phyloP scores from a whole-genome alignment of 2,329 filamentous ascomycete genomes.

The Fusarium coicis region DNA sequence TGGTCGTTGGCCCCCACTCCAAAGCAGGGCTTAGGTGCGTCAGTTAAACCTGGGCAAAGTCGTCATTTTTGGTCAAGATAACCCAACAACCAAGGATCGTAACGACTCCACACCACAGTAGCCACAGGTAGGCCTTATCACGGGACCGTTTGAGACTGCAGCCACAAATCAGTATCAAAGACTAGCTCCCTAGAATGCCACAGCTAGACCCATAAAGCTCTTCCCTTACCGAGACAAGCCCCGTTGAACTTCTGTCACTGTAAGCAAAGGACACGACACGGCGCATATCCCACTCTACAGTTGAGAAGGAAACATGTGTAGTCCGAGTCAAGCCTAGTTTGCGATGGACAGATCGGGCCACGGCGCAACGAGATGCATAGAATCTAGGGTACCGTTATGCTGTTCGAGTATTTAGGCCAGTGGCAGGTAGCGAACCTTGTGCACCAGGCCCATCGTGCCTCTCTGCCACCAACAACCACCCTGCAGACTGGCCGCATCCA shows the following conservation, averaged over 20 bases:
- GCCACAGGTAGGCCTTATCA: conserved; percentile 40
- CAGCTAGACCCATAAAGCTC: not conserved
- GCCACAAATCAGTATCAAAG: not conserved
- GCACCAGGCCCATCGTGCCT: conserved; percentile 7
- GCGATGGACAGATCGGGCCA: not conserved
- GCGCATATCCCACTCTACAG: not conserved
- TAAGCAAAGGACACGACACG: not conserved
- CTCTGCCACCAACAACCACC: conserved; percentile 17
- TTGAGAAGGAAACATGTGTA: not conserved
- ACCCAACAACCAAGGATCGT: not conserved
- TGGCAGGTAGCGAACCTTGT: conserved; percentile 7
- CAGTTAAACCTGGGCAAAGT: not conserved
- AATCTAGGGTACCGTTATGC: not conserved
- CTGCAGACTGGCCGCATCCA: conserved; percentile 25
- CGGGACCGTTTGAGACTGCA: conserved; percentile 28
- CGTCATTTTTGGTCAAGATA: conserved; percentile 1
- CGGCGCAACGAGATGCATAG: not conserved
- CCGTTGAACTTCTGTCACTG: not conserved
- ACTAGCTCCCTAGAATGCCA: not conserved
- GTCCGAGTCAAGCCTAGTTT: conserved; percentile 1
- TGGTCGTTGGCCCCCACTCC: not conserved
- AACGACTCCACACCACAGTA: conserved; percentile 14
- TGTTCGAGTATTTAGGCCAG: not conserved
- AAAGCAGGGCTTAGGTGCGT: not conserved
- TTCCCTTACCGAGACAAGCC: not conserved